Base-by-base conservation (phyloP, 192 early-diverging fungal genomes). In the Chytriomyces confervae region DNA sequence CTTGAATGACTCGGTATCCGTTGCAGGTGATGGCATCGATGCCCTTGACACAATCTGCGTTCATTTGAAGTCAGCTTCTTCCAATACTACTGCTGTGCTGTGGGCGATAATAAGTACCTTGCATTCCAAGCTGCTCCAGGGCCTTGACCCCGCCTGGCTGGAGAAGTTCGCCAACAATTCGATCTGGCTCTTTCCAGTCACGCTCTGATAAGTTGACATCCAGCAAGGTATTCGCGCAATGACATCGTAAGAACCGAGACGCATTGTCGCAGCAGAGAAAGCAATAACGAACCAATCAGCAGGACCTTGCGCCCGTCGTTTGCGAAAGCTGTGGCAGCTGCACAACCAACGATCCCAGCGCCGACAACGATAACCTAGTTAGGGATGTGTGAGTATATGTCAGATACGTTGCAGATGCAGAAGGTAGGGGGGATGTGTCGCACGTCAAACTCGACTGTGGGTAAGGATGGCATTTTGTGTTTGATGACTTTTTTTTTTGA, bases 101-200 rank as follows among this genome's bases (percentile, higher is more conserved):
- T 5, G 27, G 13, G 11, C 62, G 70, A 62, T 23, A 43, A 36
- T 3, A 20, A 23, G 7, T 47, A 53, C 78, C 53, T 61, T 88
- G 88, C 87, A 84, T 72, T 84, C 95, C 96, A 7, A 99, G 85
- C 61, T 85, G 71, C 62, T 89, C 82, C 44, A 99, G 84, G 23
- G 95, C 94, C 75, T 91, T 88, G 65, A 94, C 88, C 66, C 97
- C 97, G 8, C 96, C 93, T 16, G 97, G 97, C 83, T 99, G 97
- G 82, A 99, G 86, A 45, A 98, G 84, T 82, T 99, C 97, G 44
- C 97, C 97, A 24, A 99, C 97, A 75, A 99, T 98, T 57, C 97
- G 93, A 84, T 99, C 96, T 3, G 97, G 97, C 80, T 98, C 94
- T 72, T 63, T 86, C 89, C 95, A 90, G 81, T 95, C 96, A 74